Evolutionary conservation across 306 rosid genomes (phyloP).

Genomic region (Urtica urens): DNA sequence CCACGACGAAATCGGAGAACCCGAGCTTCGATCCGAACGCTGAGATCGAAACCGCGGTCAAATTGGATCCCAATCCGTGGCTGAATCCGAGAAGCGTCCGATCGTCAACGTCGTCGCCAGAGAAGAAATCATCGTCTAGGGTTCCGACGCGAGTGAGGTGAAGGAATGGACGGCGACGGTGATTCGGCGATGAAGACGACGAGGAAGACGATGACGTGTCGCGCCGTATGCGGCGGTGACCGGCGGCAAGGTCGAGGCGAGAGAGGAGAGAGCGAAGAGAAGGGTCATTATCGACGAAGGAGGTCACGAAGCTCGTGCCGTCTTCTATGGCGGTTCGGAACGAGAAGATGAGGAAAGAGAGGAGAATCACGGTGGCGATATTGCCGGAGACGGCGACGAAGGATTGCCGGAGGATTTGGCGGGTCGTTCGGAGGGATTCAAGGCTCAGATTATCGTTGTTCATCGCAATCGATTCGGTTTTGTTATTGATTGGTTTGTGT

Average conservation of each 20-base stretch:
- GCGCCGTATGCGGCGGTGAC: conserved; percentile 7
- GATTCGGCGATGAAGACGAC: conserved; percentile 25
- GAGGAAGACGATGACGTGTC: conserved; percentile 15
- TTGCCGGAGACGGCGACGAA: conserved; percentile 36
- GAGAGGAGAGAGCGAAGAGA: conserved; percentile 62
- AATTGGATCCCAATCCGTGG: conserved; percentile 32
- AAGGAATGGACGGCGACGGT: conserved; percentile 52
- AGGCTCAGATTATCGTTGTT: conserved; percentile 21
- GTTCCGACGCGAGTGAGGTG: conserved; percentile 88
- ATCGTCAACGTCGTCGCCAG: conserved; percentile 72
- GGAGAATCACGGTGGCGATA: conserved; percentile 53
- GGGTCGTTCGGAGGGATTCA: conserved; percentile 37
- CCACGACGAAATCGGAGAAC: conserved; percentile 51
- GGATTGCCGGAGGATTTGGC: conserved; percentile 40
- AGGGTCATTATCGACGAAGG: conserved; percentile 82
- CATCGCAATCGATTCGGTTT: conserved; percentile 56
- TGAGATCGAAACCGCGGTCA: conserved; percentile 25
- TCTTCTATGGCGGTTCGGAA: conserved; percentile 65
- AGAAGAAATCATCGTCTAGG: conserved; percentile 81
- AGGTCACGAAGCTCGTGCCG: conserved; percentile 53
- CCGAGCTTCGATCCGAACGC: conserved; percentile 34
- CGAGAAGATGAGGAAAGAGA: conserved; percentile 62
- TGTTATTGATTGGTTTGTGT: too few relatives aligned
- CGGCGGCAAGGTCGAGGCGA: conserved; percentile 53
- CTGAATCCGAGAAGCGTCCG: conserved; percentile 45